phyloP scores from a whole-genome alignment of 1,284 basidiomycete genomes.

The Phylloporus gajari region DNA sequence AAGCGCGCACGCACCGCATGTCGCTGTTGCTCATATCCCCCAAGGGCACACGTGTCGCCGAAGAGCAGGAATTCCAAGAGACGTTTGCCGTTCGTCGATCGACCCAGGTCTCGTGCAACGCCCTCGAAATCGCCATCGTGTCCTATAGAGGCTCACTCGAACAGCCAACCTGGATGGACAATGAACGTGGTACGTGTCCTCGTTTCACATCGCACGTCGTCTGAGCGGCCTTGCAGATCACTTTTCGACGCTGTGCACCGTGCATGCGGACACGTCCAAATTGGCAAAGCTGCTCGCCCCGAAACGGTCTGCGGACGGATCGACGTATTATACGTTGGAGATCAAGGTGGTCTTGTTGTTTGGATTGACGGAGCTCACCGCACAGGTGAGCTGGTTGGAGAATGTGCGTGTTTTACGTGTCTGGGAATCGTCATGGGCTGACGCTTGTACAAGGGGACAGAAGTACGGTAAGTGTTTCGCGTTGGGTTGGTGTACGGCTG shows the following conservation, averaged over 20 bases:
- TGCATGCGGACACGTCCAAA: constrained; percentile 50
- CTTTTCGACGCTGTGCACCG: constrained; percentile 50
- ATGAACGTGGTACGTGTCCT: constrained; percentile 30
- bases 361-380: constrained; percentile 57
- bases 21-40: background rate
- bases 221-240: constrained; percentile 42
- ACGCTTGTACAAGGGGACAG: constrained; percentile 31
- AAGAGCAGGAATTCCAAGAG: constrained; percentile 47
- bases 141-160: constrained; percentile 39
- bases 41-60: constrained; percentile 47
- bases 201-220: no score
- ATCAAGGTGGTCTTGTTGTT: constrained; percentile 55
- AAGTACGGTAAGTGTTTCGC: constrained; percentile 41
- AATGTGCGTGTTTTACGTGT: constrained; percentile 43
- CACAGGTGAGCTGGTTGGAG: constrained; percentile 57
- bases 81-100: constrained; percentile 34
- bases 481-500: background rate
- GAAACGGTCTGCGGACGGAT: constrained; percentile 27
- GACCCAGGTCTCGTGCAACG: constrained; percentile 31
- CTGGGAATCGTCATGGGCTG: constrained; percentile 16
- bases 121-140: constrained; percentile 37
- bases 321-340: constrained; percentile 46
- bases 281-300: constrained; percentile 34
- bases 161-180: constrained; percentile 39
- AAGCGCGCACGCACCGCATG: no score